A percentile compares a stretch with the other conserved stretches of the same genome.
Conservation (phyloP, 371 early-diverging fungal species). For the Polyrhizophydium stewartii region DNA sequence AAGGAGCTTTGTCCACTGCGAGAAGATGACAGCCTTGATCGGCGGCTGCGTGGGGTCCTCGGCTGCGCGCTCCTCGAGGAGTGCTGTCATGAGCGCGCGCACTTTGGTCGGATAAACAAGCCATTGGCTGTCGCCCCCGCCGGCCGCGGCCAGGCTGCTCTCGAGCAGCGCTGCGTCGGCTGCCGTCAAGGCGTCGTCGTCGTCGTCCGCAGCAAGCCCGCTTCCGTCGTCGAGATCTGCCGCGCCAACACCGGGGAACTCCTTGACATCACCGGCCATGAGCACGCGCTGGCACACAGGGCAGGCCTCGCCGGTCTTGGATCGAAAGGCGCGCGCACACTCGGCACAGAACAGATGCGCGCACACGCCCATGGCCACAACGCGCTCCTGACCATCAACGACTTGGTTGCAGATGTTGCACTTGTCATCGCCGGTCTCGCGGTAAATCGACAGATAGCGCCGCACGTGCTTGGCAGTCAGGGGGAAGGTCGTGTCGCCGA, state of each 20-base stretch:
- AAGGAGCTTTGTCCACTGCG: constrained; percentile 77
- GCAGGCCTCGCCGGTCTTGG: constrained; percentile 4
- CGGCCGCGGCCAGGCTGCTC: too few relatives aligned
- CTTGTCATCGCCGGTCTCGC: constrained; percentile 39
- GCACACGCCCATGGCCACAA: constrained; percentile 21
- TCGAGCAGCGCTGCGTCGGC: too few relatives aligned
- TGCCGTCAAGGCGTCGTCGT: too few relatives aligned
- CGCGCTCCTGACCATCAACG: constrained; percentile 11
- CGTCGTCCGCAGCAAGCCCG: too few relatives aligned
- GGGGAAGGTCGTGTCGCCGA: neutral
- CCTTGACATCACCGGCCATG: constrained; percentile 5
- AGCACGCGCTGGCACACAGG: constrained; percentile 9
- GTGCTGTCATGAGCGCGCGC: constrained; percentile 46
- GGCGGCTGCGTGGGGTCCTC: constrained; percentile 1
- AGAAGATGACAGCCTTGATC: constrained; percentile 70
- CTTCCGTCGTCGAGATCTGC: too few relatives aligned
- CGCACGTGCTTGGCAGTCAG: neutral
- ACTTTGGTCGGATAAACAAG: constrained; percentile 59
- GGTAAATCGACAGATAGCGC: constrained; percentile 24
- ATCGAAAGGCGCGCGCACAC: neutral
- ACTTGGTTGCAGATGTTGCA: constrained; percentile 12
- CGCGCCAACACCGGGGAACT: constrained; percentile 11
- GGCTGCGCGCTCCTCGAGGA: constrained; percentile 14
- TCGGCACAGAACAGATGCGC: constrained; percentile 25
- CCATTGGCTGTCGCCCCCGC: neutral